Conservation (phyloP, 1,284 basidiomycete species). For the Xanthoconium separans region DNA sequence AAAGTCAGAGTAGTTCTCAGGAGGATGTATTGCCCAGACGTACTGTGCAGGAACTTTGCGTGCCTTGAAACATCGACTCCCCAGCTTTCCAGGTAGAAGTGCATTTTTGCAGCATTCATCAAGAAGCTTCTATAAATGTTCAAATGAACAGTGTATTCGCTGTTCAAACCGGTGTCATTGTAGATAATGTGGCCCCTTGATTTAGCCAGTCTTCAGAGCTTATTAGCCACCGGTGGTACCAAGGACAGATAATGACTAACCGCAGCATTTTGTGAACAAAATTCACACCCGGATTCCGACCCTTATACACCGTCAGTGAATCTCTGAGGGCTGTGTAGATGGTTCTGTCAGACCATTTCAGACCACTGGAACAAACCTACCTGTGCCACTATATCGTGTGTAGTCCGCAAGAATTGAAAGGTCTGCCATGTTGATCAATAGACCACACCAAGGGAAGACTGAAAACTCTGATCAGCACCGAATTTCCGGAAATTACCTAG, state of each 20-base stretch:
- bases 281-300: constrained; percentile 53
- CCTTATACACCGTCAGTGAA: constrained; percentile 65
- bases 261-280: constrained; percentile 70
- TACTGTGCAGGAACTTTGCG: constrained; percentile 38
- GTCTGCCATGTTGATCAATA: constrained; percentile 70
- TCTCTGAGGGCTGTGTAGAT: constrained; percentile 56
- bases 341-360: background rate
- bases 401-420: constrained; percentile 80
- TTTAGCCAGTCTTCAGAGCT: constrained; percentile 55
- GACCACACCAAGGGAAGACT: constrained; percentile 91
- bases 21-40: constrained; percentile 21
- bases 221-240: constrained; percentile 2
- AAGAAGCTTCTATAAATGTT: constrained; percentile 90
- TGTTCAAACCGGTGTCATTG: constrained; percentile 76
- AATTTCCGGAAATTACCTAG: background rate
- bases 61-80: constrained; percentile 36
- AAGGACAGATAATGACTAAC: constrained; percentile 40
- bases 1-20: constrained; percentile 2
- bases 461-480: constrained; percentile 1
- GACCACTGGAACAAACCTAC: constrained; percentile 39
- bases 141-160: constrained; percentile 57
- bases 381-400: constrained; percentile 56
- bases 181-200: constrained; percentile 72
- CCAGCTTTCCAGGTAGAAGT: constrained; percentile 74
- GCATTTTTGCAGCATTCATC: constrained; percentile 87